These are phyloP conservation scores for Sphaerosporella brunnea DNA, from an alignment of 495 filamentous ascomycete genomes.

Conservation along the genomic window DNA sequence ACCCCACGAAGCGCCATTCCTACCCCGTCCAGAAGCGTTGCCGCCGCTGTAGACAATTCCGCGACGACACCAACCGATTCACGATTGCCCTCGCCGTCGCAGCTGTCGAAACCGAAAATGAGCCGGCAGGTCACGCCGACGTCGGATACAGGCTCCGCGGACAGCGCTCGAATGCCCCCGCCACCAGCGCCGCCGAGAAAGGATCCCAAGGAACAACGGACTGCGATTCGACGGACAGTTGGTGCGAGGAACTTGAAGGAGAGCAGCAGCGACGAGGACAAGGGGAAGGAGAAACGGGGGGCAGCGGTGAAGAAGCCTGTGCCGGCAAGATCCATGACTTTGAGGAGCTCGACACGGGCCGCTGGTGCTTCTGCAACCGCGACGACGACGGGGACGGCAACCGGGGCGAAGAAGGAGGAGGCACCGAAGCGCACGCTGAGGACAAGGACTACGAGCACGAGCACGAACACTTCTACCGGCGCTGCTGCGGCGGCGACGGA, in stretches of 20 bases:
- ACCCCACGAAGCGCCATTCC: not conserved
- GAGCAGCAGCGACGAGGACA: not conserved
- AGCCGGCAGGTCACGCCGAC: not conserved
- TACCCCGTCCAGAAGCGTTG: not conserved
- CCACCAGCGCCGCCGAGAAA: not conserved
- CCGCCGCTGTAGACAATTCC: not conserved
- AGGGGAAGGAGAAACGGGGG: not conserved
- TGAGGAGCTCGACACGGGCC: not conserved
- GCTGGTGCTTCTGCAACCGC: not conserved
- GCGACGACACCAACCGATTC: not conserved
- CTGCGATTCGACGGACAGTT: not conserved
- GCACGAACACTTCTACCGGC: not conserved
- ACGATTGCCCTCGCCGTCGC: not conserved
- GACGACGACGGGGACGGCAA: not conserved
- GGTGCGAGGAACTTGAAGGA: conserved; percentile 4
- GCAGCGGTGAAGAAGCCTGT: not conserved
- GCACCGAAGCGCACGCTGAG: not conserved
- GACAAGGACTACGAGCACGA: not conserved
- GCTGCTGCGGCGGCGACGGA: not conserved
- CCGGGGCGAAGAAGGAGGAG: not conserved
- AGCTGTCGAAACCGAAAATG: not conserved
- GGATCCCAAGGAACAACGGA: too few relatives aligned
- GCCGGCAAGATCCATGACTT: not conserved
- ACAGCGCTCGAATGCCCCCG: not conserved
- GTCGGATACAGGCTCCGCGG: not conserved